Percentiles rank a stretch among this genome's conserved stretches.
These are phyloP conservation scores for Kalaharituber pfeilii DNA, from an alignment of 2,329 filamentous ascomycete genomes.

Conservation along the genomic window DNA sequence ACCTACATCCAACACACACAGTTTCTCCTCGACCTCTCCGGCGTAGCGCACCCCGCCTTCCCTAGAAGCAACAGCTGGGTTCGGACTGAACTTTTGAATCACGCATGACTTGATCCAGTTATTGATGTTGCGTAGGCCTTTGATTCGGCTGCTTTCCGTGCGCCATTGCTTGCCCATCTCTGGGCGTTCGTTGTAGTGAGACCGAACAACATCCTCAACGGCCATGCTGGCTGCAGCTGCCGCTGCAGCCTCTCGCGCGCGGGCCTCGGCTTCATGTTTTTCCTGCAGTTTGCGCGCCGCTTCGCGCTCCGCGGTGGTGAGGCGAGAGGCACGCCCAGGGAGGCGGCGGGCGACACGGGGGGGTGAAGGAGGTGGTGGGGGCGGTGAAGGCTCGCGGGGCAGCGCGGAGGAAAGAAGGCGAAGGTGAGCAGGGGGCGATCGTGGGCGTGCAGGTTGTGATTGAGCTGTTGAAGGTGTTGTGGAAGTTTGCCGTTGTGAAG, in stretches of 20 bases:
- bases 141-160: conserved; percentile 84
- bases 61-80: conserved; percentile 8
- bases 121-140: conserved; percentile 84
- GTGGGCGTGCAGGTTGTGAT: neutral
- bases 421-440: neutral
- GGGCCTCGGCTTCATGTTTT: conserved; percentile 35
- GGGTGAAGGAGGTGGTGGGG: neutral
- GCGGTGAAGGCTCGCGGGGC: conserved; percentile 5
- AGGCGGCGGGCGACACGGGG: conserved; percentile 35
- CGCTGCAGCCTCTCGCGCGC: conserved; percentile 25
- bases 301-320: conserved; percentile 49
- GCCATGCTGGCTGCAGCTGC: conserved; percentile 30
- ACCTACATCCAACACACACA: conserved; percentile 81
- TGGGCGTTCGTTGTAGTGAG: conserved; percentile 92
- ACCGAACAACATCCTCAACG: conserved; percentile 68
- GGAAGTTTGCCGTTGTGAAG: neutral
- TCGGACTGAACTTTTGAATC: conserved; percentile 84
- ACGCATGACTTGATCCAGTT: conserved; percentile 98
- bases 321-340: conserved; percentile 47
- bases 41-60: neutral
- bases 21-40: conserved; percentile 31
- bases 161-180: conserved; percentile 90
- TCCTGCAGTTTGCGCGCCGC: conserved; percentile 44
- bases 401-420: conserved; percentile 1
- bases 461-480: neutral